phyloP scores from a whole-genome alignment of 169 alveolate genomes.

The Pseudocohnilembus persalinus region DNA sequence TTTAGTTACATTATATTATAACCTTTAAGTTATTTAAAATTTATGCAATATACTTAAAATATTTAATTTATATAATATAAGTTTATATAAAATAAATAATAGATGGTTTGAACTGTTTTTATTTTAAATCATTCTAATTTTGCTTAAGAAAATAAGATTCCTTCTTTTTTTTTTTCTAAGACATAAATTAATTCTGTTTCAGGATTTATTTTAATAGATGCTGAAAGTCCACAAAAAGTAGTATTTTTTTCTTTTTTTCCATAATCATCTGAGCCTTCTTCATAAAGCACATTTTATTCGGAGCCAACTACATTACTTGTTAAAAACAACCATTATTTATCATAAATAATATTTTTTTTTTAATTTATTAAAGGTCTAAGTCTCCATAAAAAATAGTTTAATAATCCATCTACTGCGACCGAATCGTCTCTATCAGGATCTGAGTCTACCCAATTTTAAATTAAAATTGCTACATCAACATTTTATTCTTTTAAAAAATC shows the following conservation, averaged over 20 bases:
- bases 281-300: conserved; percentile 22
- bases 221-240: conserved; percentile 27
- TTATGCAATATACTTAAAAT: background rate
- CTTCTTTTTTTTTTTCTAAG: conserved; percentile 36
- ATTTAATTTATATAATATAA: too few relatives aligned
- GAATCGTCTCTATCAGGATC: conserved; percentile 37
- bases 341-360: conserved; percentile 27
- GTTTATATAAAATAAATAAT: too few relatives aligned
- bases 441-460: conserved; percentile 60
- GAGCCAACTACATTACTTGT: conserved; percentile 36
- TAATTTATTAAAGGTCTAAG: conserved; percentile 41
- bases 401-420: conserved; percentile 14
- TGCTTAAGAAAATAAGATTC: conserved; percentile 18
- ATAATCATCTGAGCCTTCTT: background rate
- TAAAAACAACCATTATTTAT: conserved; percentile 40
- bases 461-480: conserved; percentile 55
- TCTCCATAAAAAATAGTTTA: conserved; percentile 57
- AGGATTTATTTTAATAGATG: conserved; percentile 39
- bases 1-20: background rate
- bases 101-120: background rate
- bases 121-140: conserved; percentile 5
- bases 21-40: too few relatives aligned
- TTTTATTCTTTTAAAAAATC: conserved; percentile 49
- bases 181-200: conserved; percentile 10
- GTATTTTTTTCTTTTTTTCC: background rate